Base-by-base conservation (phyloP, 2,329 filamentous ascomycete genomes). In the Fusarium chlamydosporum region DNA sequence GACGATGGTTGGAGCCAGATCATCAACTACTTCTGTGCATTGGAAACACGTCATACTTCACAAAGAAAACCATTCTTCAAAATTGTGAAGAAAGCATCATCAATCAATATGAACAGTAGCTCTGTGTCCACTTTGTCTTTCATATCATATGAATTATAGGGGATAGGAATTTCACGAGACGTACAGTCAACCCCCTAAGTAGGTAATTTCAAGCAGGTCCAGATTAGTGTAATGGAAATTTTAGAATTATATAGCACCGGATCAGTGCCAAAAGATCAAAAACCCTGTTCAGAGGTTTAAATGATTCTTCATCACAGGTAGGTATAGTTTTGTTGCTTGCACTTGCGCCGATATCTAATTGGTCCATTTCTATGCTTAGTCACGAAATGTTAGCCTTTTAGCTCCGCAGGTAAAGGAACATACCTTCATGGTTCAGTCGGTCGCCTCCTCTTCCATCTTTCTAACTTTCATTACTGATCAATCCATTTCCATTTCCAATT, bases 331-430 rank as follows among this genome's bases (percentile, higher is more conserved):
- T 47, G 38, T 56, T 61, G 47, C 34, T 48, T 42, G 38, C 8
- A 40, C 15, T 56, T 61, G 65, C 61, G 62, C 57, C 27, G 38
- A 12, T 15, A 7, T n/a, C 26, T 65, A 20, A 74, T 74, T 74
- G 72, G 72, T 1, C 8, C 8, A 7, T 2, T 1, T 0, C 0
- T 0, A 0, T 1, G 46, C 57, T 74, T 75, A 75, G 72, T 74
- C 72, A 74, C 37, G 33, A 9, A 5, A 48, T n/a, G 38, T 50
- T 51, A 58, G 41, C 57, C 57, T 60, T 70, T 57, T 59, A 34
- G 61, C 56, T 68, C 60, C 67, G 54, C 57, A 47, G 46, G 53
- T 67, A n/a, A 15, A 38, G 65, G 65, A 71, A 70, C 55, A 33
- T 54, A 56, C 67, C 61, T 74, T 51, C 59, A 59, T 53, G 42